Evolutionary conservation across 2,329 filamentous ascomycete genomes (phyloP), one percentile per base, ranked within the genome.

Genomic region (Colletotrichum sp.): DNA sequence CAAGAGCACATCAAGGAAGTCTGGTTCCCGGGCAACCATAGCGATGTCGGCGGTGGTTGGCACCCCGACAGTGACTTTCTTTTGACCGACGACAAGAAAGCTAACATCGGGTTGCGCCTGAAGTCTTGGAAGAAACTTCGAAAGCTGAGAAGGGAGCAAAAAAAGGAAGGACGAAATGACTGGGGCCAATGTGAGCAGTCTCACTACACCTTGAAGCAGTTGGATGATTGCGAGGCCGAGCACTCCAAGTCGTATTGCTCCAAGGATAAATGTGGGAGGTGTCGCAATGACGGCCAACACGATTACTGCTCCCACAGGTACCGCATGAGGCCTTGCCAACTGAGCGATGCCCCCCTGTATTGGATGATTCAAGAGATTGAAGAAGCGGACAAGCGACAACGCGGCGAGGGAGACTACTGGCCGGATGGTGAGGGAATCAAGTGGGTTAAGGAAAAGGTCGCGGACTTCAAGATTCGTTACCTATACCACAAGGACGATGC

Each of bases 1-100:
- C 68, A 80, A 1, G 86, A 88, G 36, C 85, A 88, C 65, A 83
- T 89, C 71, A 82, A 82, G 66, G 89, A 91, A 77, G 88, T 91
- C 62, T 91, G 89, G 88, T 91, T 91, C 77, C 86, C 89, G 0
- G 90, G 90, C 1, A 87, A 87, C 70, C 89, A 91, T 71, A 86
- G 87, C 15, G 89, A 91, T 66, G 85, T 91, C 7, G 90, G 89
- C 2, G 90, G 90, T 1, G 90, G 90, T 1, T 91, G 89, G 87
- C 83, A 84, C 0, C 82, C 84, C 10, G 78, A 79, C 7, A 78
- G 80, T 6, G 77, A 78, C 36, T 72, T 81, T 2, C 75, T 78
- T 4, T 69, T 80, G 26, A 79, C 81, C 8, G 74, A 73, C 12
- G 79, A 78, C 18, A 64, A 79, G 15, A 71, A 81, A 2, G 81